A percentile compares a stretch with the other conserved stretches of the same genome.
Conservation (phyloP, 352 stramenopile species). For the Phytophthora macrochlamydospora region DNA sequence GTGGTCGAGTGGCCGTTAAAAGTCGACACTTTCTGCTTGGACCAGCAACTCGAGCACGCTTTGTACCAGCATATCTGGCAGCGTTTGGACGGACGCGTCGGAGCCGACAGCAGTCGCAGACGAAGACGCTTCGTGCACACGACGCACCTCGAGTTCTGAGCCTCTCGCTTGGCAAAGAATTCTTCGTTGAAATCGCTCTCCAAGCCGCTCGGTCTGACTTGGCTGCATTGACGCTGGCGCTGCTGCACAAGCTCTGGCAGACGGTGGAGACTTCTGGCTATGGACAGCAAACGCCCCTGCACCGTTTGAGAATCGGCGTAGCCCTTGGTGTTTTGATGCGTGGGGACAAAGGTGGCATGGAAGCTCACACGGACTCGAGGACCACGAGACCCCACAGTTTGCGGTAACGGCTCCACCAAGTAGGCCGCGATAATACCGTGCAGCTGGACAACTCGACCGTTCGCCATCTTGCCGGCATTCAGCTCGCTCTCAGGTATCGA, state of each 20-base stretch:
- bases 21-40: slow-evolving; percentile 45
- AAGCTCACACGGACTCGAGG: slow-evolving; percentile 48
- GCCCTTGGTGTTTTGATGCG: slow-evolving; percentile 11
- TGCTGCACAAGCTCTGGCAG: slow-evolving; percentile 36
- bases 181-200: slow-evolving; percentile 15
- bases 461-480: slow-evolving; percentile 33
- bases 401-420: slow-evolving; percentile 33
- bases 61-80: slow-evolving; percentile 56
- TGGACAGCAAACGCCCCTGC: slow-evolving; percentile 21
- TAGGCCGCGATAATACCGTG: slow-evolving; percentile 45
- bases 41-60: slow-evolving; percentile 47
- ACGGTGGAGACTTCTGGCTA: slow-evolving; percentile 37
- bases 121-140: slow-evolving; percentile 49
- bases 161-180: slow-evolving; percentile 7
- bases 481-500: slow-evolving; percentile 38
- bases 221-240: slow-evolving; percentile 18
- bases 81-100: slow-evolving; percentile 35
- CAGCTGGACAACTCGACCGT: slow-evolving; percentile 39
- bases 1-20: slow-evolving; percentile 34
- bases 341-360: slow-evolving; percentile 37
- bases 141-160: slow-evolving; percentile 41
- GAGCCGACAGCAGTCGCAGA: slow-evolving; percentile 36
- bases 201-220: slow-evolving; percentile 11
- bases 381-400: slow-evolving; percentile 15
- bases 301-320: slow-evolving; percentile 33